phyloP scores from a whole-genome alignment of 176 grass and related monocot species.

The Luzula sylvatica region DNA sequence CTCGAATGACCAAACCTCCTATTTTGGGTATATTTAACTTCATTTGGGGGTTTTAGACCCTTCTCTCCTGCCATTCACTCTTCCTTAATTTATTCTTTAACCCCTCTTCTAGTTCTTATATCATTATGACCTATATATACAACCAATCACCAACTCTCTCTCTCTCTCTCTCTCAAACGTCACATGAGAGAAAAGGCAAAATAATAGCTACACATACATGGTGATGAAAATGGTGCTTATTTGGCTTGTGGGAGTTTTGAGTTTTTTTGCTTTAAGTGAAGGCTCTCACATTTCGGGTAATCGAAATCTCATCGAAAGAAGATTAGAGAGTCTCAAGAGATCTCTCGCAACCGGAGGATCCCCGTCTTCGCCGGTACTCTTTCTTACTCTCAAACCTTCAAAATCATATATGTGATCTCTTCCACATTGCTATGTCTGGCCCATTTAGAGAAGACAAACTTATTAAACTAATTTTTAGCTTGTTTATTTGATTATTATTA shows the following conservation, averaged over 20 bases:
- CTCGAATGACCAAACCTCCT: slow-evolving; percentile 3
- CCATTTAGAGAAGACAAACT: no score
- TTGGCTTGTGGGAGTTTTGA: slow-evolving; percentile 7
- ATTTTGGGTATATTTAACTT: slow-evolving; percentile 2
- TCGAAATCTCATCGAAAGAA: neutral
- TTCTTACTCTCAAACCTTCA: no score
- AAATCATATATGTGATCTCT: no score
- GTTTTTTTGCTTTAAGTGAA: neutral
- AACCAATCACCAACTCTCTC: slow-evolving; percentile 1
- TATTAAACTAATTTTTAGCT: no score
- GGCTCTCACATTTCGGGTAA: neutral
- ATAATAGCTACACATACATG: neutral
- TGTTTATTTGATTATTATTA: neutral
- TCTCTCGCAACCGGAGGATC: slow-evolving; percentile 6
- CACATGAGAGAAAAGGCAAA: neutral
- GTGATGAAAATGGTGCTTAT: neutral
- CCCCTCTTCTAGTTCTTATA: neutral
- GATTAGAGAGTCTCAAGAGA: slow-evolving; percentile 10
- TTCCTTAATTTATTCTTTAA: slow-evolving; percentile 11
- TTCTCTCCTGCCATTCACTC: slow-evolving; percentile 3
- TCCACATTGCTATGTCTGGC: no score
- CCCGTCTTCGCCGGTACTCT: slow-evolving; percentile 6
- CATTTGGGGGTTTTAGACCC: neutral
- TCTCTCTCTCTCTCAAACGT: neutral
- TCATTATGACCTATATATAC: slow-evolving; percentile 14